Base-by-base conservation (phyloP, 78 protist species). In the Dictyostelium citrinum region DNA sequence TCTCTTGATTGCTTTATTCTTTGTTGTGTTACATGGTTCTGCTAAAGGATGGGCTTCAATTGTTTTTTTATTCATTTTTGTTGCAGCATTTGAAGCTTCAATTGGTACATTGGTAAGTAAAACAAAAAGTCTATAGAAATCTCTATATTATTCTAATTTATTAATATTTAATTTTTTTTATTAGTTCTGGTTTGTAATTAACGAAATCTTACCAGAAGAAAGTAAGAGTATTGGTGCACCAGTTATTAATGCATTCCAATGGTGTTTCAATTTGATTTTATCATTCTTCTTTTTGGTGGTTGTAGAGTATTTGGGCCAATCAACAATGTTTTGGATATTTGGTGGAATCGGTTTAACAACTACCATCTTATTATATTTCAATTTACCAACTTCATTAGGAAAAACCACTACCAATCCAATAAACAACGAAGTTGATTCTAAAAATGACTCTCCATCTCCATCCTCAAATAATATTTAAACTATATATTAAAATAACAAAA, bases 161-260 rank as follows among this genome's bases (percentile, higher is more conserved):
- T 11, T 24, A 61, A 27, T 27, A 81, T 49, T 27, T 6, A 17
- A 24, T 12, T 8, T 9, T 16, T 22, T 46, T 35, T 35, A 11
- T 31, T 37, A 51, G 71, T 88, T 88, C 68, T 88, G 93, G 93
- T 88, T 88, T 46, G 93, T 88, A 10, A 78, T 88, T n/a, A 88
- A 88, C 49, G 93, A 88, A 67, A 78, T 88, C 41, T 37, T 88
- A 7, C 84, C 81, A 41, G 93, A 88, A 2, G 85, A 88, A 61
- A 43, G 49, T 20, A 88, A 88, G 58, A 67, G 72, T 46, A 88
- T 88, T 78, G 93, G 93, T 68, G 85, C 93, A n/a, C 93, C 93
- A 7, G 71, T 88, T 20, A 88, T 88, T 33, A 78, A 43, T 78
- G 93, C 79, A 31, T 76, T 88, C 8, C 93, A 88, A 49, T 88